phyloP scores from a whole-genome alignment of 2,329 filamentous ascomycete species.

The Alternaria consortialis region DNA sequence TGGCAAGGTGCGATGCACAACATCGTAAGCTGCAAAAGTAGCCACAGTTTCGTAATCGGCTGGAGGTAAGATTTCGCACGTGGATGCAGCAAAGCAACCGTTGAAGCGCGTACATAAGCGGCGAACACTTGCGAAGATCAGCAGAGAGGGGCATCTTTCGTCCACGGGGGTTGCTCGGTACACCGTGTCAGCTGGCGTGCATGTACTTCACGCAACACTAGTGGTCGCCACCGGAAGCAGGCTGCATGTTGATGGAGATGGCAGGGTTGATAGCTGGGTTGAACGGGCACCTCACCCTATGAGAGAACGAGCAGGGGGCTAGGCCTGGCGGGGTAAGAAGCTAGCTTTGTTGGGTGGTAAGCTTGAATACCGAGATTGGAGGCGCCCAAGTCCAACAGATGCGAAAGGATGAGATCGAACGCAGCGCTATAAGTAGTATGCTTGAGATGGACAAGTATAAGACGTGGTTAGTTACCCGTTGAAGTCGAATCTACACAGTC shows the following conservation, averaged over 20 bases:
- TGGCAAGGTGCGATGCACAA: too few species aligned
- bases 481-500: background rate
- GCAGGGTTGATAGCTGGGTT: background rate
- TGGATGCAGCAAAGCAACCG: too few species aligned
- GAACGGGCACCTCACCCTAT: background rate
- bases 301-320: background rate
- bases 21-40: too few species aligned
- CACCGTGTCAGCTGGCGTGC: background rate
- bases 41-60: too few species aligned
- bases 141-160: background rate
- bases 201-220: background rate
- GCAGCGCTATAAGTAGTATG: background rate
- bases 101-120: too few species aligned
- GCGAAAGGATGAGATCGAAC: background rate
- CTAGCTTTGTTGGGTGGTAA: slow-evolving; percentile 5
- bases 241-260: background rate
- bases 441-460: background rate
- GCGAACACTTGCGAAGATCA: background rate
- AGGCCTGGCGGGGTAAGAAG: slow-evolving; percentile 2
- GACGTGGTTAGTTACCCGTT: background rate
- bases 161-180: background rate
- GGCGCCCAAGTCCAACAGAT: background rate
- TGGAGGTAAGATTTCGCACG: too few species aligned
- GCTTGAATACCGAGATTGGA: background rate
- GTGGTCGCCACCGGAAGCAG: background rate